Evolutionary conservation across 306 rosid species (phyloP).

Genomic region (Quillaja saponaria): DNA sequence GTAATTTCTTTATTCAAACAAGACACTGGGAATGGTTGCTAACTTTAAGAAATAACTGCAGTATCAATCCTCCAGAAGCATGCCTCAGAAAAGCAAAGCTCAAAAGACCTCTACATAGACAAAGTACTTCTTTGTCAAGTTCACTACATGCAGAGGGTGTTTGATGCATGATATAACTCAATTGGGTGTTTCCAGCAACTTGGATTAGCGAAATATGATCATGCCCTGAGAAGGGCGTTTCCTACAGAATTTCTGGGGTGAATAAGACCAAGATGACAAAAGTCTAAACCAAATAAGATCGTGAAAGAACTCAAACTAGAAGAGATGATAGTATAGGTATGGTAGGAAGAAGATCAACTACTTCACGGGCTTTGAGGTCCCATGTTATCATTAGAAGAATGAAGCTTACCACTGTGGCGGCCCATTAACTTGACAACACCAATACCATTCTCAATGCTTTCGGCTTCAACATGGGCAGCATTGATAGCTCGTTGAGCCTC

Average conservation of each 20-base stretch:
- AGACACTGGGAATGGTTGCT: no score
- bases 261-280: not conserved
- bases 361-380: no score
- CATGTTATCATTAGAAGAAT: no score
- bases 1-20: no score
- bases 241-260: not conserved
- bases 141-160: not conserved
- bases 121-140: not conserved
- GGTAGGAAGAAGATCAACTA: no score
- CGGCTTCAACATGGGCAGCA: slow-evolving; percentile 74
- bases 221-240: not conserved
- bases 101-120: not conserved
- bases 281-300: not conserved
- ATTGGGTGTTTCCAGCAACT: not conserved
- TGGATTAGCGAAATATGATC: not conserved
- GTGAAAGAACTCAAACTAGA: not conserved
- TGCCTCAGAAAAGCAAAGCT: not conserved
- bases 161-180: slow-evolving; percentile 5
- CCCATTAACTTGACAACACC: slow-evolving; percentile 81
- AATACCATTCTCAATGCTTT: slow-evolving; percentile 65
- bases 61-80: not conserved
- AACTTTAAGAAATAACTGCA: no score
- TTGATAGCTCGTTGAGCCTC: slow-evolving; percentile 68
- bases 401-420: slow-evolving; percentile 65
- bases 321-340: no score